Conservation (phyloP, 306 rosid genomes). For the Dryas octopetala region DNA sequence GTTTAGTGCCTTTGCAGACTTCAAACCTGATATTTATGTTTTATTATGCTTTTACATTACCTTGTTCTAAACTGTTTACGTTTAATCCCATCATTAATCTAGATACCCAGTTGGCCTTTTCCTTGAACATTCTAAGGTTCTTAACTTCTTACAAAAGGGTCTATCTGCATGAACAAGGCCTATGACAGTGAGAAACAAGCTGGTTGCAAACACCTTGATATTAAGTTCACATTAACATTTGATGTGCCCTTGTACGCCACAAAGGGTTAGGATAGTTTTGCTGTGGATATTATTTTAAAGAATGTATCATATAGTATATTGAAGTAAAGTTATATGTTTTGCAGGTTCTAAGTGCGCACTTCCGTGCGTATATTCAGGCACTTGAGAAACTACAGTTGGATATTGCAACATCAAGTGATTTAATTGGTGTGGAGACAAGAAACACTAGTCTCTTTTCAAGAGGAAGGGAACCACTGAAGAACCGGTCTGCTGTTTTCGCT, state of each 20-base stretch:
- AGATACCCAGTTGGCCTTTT: not conserved
- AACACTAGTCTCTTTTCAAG: conserved; percentile 72
- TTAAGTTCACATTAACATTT: not conserved
- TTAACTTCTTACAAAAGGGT: not conserved
- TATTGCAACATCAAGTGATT: conserved; percentile 90
- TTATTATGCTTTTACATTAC: not conserved
- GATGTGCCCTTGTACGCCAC: not conserved
- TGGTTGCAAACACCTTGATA: not conserved
- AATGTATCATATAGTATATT: not conserved
- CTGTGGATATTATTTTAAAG: not conserved
- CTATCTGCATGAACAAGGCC: not conserved
- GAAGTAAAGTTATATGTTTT: conserved; percentile 30
- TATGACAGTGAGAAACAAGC: not conserved
- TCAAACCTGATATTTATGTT: not conserved
- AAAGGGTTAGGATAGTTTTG: not conserved
- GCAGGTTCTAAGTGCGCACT: conserved; percentile 98
- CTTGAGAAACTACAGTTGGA: conserved; percentile 91
- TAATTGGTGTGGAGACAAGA: conserved; percentile 96
- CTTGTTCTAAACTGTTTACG: not conserved
- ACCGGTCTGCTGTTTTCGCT: conserved; percentile 92
- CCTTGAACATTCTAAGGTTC: not conserved
- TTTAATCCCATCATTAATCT: not conserved
- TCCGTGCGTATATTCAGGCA: conserved; percentile 93
- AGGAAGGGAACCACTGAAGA: conserved; percentile 91
- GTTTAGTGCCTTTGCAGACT: not conserved